Percentiles rank a stretch among this genome's conserved stretches.
Conservation (phyloP, 1,284 basidiomycete genomes). For the Gymnopus androsaceus region DNA sequence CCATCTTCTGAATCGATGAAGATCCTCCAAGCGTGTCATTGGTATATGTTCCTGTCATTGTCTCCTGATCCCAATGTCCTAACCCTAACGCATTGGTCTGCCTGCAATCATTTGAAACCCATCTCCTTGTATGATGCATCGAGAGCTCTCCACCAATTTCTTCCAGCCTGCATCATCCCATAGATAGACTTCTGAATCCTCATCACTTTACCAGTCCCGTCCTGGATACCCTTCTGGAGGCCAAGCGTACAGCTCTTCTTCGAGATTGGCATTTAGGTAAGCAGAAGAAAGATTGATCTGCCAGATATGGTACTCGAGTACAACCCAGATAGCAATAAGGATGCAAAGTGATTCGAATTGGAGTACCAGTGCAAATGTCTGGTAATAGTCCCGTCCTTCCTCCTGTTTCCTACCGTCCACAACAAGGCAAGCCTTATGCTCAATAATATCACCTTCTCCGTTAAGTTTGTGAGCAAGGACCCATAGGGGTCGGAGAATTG, state of each 20-base stretch:
- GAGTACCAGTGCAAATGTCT: background rate
- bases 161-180: conserved; percentile 33
- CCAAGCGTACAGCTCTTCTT: conserved; percentile 34
- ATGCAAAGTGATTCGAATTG: too few relatives aligned
- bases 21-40: conserved; percentile 23
- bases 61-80: conserved; percentile 16
- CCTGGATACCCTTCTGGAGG: conserved; percentile 27
- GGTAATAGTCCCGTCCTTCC: background rate
- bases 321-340: too few relatives aligned
- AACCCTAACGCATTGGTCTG: conserved; percentile 6
- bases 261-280: too few relatives aligned
- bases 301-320: too few relatives aligned
- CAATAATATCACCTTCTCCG: conserved; percentile 17
- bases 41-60: conserved; percentile 24
- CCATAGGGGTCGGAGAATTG: too few relatives aligned
- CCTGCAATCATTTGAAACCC: background rate
- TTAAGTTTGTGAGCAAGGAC: too few relatives aligned
- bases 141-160: conserved; percentile 29
- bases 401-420: background rate
- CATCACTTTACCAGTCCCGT: conserved; percentile 19
- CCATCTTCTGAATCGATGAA: too few relatives aligned
- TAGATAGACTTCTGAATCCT: conserved; percentile 32
- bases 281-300: too few relatives aligned
- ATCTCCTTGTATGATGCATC: conserved; percentile 3
- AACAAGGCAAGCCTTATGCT: conserved; percentile 7